phyloP scores from a whole-genome alignment of 2,329 filamentous ascomycete genomes.

The Curvularia verruculosa region DNA sequence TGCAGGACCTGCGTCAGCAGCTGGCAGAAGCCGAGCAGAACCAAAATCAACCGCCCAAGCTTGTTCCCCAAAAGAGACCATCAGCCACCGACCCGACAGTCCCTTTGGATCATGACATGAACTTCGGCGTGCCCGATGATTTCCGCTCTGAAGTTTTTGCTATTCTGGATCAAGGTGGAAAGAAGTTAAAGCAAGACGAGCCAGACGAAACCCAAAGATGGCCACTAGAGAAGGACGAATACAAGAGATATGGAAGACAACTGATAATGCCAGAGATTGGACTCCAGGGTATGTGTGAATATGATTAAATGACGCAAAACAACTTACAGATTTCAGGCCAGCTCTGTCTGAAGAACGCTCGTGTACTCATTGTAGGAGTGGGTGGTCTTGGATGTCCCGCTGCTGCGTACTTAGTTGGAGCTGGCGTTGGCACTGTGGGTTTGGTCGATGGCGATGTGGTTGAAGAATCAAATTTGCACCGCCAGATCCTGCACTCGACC shows the following conservation, averaged over 20 bases:
- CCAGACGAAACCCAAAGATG: slow-evolving; percentile 52
- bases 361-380: slow-evolving; percentile 81
- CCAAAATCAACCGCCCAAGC: slow-evolving; percentile 34
- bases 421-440: slow-evolving; percentile 82
- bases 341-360: slow-evolving; percentile 70
- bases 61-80: slow-evolving; percentile 26
- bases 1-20: slow-evolving; percentile 50
- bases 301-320: not conserved
- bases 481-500: slow-evolving; percentile 83
- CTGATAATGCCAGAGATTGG: slow-evolving; percentile 86
- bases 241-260: slow-evolving; percentile 86
- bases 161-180: slow-evolving; percentile 36
- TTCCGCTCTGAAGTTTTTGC: slow-evolving; percentile 53
- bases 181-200: slow-evolving; percentile 8
- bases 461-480: slow-evolving; percentile 88
- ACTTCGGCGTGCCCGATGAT: slow-evolving; percentile 51
- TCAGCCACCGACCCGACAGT: slow-evolving; percentile 29
- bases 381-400: slow-evolving; percentile 93
- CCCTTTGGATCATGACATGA: slow-evolving; percentile 45
- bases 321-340: slow-evolving; percentile 64
- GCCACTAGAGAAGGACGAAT: slow-evolving; percentile 75
- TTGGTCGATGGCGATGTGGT: slow-evolving; percentile 88
- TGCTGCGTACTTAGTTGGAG: slow-evolving; percentile 87
- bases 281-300: slow-evolving; percentile 63
- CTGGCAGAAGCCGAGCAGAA: slow-evolving; percentile 51